Evolutionary conservation across 192 early-diverging fungal genomes (phyloP), one percentile per base, ranked within the genome.

Genomic region (Backusella liffmaniae): DNA sequence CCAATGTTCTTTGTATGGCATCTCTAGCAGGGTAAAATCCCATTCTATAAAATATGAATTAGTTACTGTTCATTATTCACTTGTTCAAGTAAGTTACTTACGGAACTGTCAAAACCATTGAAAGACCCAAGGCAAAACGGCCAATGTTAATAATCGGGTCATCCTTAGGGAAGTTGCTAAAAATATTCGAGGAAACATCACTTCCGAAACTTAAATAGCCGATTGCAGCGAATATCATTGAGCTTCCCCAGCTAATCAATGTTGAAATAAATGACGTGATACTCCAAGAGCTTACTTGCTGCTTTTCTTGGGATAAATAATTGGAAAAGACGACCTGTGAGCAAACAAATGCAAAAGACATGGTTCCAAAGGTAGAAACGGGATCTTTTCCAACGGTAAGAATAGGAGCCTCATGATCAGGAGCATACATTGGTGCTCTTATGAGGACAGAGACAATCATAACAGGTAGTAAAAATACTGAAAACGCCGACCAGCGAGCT

Each of bases 341-440:
- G 37, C 88, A 90, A 15, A 88, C 84, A 80, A 90, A 91, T 3
- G 91, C 89, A 72, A 92, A 92, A 0, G 90, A 86, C 79, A 91
- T 90, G 67, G 91, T 86, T 56, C 90, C 91, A 23, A 91, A 76
- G 0, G 90, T 88, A 0, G 89, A 86, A 66, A 92, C 73, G 30
- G 90, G 80, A 81, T 89, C 89, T 39, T 84, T 77, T 5, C 91
- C 91, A 41, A 88, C 84, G 34, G 83, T 80, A 1, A 82, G 82
- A 23, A 81, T 83, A 0, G 88, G 88, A n/a, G 79, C 76, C 39
- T 88, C 86, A 59, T 86, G 87, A 8, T 86, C 82, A 13, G 77
- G 76, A 18, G 83, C 76, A 62, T 90, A 91, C 0, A 83, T 67
- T 15, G 90, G 84, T 1, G 87, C 89, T 13, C 88, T 83, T 32